Percentiles rank a stretch among this genome's conserved stretches.
These are phyloP conservation scores for Syzygium aromaticum DNA, from an alignment of 345 rosid species.

Conservation along the genomic window DNA sequence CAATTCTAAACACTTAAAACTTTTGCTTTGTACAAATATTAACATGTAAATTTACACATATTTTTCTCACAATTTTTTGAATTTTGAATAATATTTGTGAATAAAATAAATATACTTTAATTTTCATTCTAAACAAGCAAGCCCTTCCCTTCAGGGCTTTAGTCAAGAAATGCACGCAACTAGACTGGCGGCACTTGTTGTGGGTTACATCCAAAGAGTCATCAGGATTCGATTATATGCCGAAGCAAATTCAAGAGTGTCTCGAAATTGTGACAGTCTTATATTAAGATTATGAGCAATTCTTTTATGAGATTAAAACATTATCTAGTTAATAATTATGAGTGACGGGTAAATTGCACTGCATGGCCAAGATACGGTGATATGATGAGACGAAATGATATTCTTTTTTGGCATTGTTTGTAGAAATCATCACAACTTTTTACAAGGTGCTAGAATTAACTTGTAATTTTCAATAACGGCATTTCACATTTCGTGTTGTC, in stretches of 20 bases:
- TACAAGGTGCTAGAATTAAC: too few species aligned
- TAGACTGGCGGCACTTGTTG: background rate
- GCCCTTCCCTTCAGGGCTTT: background rate
- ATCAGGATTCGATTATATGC: too few species aligned
- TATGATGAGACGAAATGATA: background rate
- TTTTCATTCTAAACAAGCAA: background rate
- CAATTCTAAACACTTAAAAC: background rate
- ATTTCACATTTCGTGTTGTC: background rate
- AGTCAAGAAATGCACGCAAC: background rate
- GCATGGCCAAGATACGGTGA: background rate
- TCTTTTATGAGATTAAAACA: background rate
- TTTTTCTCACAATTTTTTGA: background rate
- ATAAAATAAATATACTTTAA: background rate
- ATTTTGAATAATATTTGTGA: rapidly evolving
- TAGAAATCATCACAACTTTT: background rate
- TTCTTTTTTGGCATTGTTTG: background rate
- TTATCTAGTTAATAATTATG: background rate
- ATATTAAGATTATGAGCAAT: background rate
- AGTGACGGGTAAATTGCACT: background rate
- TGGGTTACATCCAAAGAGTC: background rate
- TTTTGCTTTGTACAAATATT: background rate
- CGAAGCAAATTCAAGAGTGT: background rate
- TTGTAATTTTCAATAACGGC: background rate
- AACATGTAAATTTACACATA: background rate
- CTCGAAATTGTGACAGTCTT: background rate